Base-by-base conservation (phyloP, 305 asterid species). In the Fraxinus angustifolia region DNA sequence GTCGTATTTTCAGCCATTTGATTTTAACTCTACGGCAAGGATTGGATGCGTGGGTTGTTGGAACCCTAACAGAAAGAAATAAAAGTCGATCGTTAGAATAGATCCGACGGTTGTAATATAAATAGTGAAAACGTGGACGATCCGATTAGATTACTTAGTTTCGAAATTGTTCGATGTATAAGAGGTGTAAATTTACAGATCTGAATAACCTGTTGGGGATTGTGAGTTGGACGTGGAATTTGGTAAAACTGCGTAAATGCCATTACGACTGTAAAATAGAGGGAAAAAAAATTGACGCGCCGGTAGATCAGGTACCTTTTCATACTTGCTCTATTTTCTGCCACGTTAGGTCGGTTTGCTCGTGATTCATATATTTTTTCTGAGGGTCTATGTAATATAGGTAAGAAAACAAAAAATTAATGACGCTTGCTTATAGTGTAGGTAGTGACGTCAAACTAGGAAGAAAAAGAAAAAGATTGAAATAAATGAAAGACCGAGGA, bases 31-130 rank as follows among this genome's bases (percentile, higher is more conserved):
- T 40, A 88, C 87, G 90, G 87, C 33, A 2, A 0, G 3, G 88
- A 92, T 90, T 70, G 26, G 3, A 48, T 4, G 36, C 33, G 31
- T 42, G 45, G 80, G 86, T 81, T 42, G 83, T 80, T 60, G 33
- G 70, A 30, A 78, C 21, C 60, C 11, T 23, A 82, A 73, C 35
- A 4, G 28, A 68, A 76, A 17, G 35, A 62, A 56, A 45, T 87
- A 82, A 45, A 75, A 0, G 17, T 17, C 82, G 58, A 83, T 65
- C 19, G 73, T 70, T 7, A 0, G 4, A n/a, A 31, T 1, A 10
- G 74, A 78, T 80, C 84, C 8, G 17, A 77, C 87, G 84, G 78
- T 34, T 0, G 21, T 2, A 62, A 78, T 82, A 78, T 14, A 21
- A 23, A n/a, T 6, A 35, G 0, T 5, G 4, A 14, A 11, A 21